Evolutionary conservation across 805 yeast genomes (phyloP), one percentile per base, ranked within the genome.

Genomic region (Candida rishiriensis): DNA sequence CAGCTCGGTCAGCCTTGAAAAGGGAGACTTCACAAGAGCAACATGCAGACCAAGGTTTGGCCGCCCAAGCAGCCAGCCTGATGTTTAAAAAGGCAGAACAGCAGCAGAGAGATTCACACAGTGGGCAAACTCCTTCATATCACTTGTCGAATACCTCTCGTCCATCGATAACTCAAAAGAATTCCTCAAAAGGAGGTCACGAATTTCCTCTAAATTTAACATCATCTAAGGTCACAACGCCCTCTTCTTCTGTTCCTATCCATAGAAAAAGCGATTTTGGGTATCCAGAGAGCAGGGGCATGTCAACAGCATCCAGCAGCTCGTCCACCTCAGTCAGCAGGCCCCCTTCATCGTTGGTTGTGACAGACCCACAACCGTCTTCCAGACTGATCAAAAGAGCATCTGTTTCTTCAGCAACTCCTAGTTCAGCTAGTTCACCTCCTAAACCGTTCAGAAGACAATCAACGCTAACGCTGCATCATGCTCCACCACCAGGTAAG

Each of bases 11-110:
- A 6, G 49, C 53, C 3, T 44, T 39, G 21, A 34, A 47, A 10
- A 50, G 40, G 17, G 48, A 44, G n/a, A 21, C 46, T 10, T 40
- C 43, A 13, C 48, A 47, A n/a, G 38, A 41, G 6, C 32, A 35
- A 29, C 10, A 46, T 10, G 34, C 46, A 10, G 44, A 42, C 15
- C 39, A 32, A 13, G 49, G 46, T 26, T 29, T 48, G 28, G 60
- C 60, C 2, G 47, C 57, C 3, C 54, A 46, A 38, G 61, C 63
- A 1, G 61, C 64, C 3, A 53, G 56, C 7, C 40, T 54, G 21
- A 56, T 51, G 44, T 58, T 51, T 45, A 53, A 49, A 17, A 57
- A 53, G 38, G 46, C 57, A 10, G 52, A 46, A 36, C 37, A 18
- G 34, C 45, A 36, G 17, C 43, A n/a, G 36, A 48, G 29, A 17